Conservation (phyloP, 1,139 yeast species). For the Yamadazyma triangularis region DNA sequence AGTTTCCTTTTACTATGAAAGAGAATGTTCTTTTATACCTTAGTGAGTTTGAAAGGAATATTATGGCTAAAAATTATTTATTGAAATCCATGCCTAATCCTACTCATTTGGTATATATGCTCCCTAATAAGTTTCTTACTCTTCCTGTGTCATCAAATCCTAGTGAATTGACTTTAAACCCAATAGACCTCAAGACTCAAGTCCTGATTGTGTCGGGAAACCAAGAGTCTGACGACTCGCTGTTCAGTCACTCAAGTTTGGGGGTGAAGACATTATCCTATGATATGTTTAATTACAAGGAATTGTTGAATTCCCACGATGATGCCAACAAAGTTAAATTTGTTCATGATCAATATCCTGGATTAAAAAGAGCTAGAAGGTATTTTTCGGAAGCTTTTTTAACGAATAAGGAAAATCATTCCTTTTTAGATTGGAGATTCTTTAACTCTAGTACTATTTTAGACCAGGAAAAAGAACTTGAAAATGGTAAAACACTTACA, state of each 20-base stretch:
- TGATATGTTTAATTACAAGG: constrained; percentile 8
- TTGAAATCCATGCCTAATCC: constrained; percentile 12
- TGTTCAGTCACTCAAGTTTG: too few species aligned
- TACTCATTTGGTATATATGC: constrained; percentile 9
- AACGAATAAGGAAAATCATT: constrained; percentile 18
- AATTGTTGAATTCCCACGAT: constrained; percentile 2
- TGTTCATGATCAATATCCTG: constrained; percentile 8
- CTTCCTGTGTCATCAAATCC: constrained; percentile 9
- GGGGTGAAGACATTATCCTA: constrained; percentile 6
- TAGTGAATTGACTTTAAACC: not conserved
- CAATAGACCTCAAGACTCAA: constrained; percentile 2
- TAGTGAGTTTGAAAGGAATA: constrained; percentile 7
- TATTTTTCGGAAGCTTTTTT: constrained; percentile 50
- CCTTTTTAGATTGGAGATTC: constrained; percentile 42
- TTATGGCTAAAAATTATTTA: constrained; percentile 10
- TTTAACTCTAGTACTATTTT: constrained; percentile 24
- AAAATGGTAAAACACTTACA: constrained; percentile 16
- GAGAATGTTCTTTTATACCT: constrained; percentile 11
- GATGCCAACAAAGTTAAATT: constrained; percentile 5
- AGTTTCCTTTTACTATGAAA: constrained; percentile 8
- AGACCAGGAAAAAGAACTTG: constrained; percentile 10
- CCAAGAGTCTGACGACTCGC: not conserved
- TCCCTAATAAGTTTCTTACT: constrained; percentile 9
- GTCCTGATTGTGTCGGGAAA: constrained; percentile 3
- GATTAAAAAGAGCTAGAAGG: constrained; percentile 23